Conservation (phyloP, 73 alveolate species). For the Blepharisma japonicum region DNA sequence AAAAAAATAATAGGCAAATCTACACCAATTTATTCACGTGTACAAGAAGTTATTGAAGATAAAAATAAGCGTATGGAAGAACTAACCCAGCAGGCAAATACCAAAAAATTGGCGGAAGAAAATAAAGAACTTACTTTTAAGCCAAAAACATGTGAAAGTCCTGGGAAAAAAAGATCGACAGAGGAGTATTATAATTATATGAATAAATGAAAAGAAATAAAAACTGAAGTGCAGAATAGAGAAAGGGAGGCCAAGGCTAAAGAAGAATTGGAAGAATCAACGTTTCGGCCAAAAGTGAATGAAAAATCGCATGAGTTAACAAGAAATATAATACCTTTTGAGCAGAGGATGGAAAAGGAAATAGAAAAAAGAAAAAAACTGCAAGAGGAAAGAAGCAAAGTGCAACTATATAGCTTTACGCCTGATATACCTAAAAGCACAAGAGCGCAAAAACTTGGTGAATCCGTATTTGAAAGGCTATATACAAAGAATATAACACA, state of each 20-base stretch:
- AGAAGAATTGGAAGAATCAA: not conserved
- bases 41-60: not conserved
- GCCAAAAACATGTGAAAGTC: not conserved
- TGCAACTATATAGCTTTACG: too few relatives aligned
- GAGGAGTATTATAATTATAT: conserved; percentile 19
- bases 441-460: too few relatives aligned
- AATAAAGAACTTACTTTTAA: conserved; percentile 9
- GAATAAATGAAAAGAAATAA: conserved; percentile 7
- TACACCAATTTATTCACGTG: not conserved
- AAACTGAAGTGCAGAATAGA: not conserved
- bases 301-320: not conserved
- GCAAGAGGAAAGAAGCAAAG: too few relatives aligned
- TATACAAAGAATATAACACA: too few relatives aligned
- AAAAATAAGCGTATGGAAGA: not conserved
- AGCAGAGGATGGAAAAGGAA: conserved; percentile 9
- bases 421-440: too few relatives aligned
- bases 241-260: conserved; percentile 5
- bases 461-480: too few relatives aligned
- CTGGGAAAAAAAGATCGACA: not conserved
- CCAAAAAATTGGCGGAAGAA: not conserved
- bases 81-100: not conserved
- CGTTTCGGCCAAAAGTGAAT: not conserved
- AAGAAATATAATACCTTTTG: not conserved
- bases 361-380: not conserved
- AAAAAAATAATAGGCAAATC: not conserved